Evolutionary conservation across 345 rosid species (phyloP), one percentile per base, ranked within the genome.

Genomic region (Diplotaxis tenuifolia): DNA sequence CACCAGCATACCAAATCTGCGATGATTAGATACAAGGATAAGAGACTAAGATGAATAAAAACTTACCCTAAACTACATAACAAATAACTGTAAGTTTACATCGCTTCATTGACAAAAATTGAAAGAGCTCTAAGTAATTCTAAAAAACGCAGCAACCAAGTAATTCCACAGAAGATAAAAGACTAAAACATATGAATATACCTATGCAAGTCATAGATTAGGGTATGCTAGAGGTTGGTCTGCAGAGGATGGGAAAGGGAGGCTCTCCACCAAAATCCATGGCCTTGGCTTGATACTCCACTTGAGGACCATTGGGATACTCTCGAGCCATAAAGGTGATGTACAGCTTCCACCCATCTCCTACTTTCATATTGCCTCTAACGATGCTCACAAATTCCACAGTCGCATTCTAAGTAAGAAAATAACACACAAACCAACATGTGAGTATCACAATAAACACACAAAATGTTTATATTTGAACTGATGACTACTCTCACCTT

Each of bases 281-380:
- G 32, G 61, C 61, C 61, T 55, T 14, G 32, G 61, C 61, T 55
- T 55, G 61, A 55, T 55, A 55, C 61, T 55, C 61, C 18, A 23
- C 9, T 32, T 6, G 61, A 25, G 9, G 31, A 7, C 61, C 61
- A 21, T 6, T 2, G 2, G 32, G 19, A 23, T 55, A 7, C 61
- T 55, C 61, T 23, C 32, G 61, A 14, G 61, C 61, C 61, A 25
- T 23, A 25, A 55, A 55, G 18, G 61, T 55, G 16, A 55, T 55
- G 61, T 55, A 55, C 4, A 55, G 32, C 32, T 55, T 55, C 32
- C 32, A 23, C 32, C 32, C n/a, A 22, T 2, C 31, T 55, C 60
- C 60, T 55, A 6, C 29, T 22, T 12, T 22, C 10, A 11, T 2
- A 10, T 55, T 55, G 60, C 16, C 60, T 55, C 60, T 55, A 16